Evolutionary conservation across 805 yeast genomes (phyloP), one percentile per base, ranked within the genome.

Genomic region (Metschnikowia borealis): DNA sequence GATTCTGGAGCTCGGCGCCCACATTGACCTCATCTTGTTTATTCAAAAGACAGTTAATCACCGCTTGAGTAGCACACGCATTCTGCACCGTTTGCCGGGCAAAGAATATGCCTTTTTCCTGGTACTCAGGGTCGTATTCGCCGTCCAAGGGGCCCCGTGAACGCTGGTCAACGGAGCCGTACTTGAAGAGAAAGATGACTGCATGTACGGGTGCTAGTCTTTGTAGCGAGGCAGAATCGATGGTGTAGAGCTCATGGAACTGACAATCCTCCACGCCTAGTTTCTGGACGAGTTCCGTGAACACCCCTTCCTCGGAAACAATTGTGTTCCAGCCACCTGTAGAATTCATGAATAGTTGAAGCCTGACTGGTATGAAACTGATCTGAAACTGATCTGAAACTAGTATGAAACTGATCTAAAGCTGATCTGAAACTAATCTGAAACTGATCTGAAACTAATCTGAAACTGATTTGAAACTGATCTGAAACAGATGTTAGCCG

Each of bases 1-100:
- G 78, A 49, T 75, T 72, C 2, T 53, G 29, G 50, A 84, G 66
- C 34, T 77, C 80, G 0, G 63, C 63, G 1, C 89, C 88, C 3
- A 83, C 48, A 1, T 72, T 71, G 11, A 82, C 49, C 5, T 57
- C 64, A 3, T 56, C 62, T 6, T 60, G 52, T 47, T 71, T 68
- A 58, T 80, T 81, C 51, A 84, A 57, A 47, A 84, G 64, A 7
- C 82, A 67, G 49, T 82, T 80, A 50, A 84, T 67, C 20, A 84
- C 83, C 0, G 88, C 89, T 58, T 81, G 86, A 1, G 89, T 84
- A n/a, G 85, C 89, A 64, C 89, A 84, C 3, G 89, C 87, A 58
- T 84, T 83, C 57, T 80, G 82, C 48, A 83, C 80, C 26, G 78
- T 78, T 60, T 84, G 89, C 43, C 73, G 73, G 6, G 87, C 87